Base-by-base conservation (phyloP, 176 grass and related monocot genomes). In the Areca catechu region DNA sequence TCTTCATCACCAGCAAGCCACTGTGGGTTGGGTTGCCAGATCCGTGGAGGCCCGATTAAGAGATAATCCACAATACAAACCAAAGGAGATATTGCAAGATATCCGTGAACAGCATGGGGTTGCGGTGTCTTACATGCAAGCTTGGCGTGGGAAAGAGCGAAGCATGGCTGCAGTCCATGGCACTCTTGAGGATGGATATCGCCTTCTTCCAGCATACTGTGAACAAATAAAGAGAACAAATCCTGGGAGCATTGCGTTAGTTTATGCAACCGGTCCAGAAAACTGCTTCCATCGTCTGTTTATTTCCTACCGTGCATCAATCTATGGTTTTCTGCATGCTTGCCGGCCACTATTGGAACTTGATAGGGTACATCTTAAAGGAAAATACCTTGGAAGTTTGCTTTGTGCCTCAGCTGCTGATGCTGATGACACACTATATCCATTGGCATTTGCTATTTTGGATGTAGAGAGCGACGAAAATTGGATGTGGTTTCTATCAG, bases 71-170 rank as follows among this genome's bases (percentile, higher is more conserved):
- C 93, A 83, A 56, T 85, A 82, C 74, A 97, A 97, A 62, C 93
- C 93, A 7, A 97, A 97, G 76, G 93, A 97, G 53, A 97, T 97
- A 74, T 72, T 97, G 80, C 92, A 97, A 68, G 92, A 88, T 72
- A 97, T 91, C 23, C 74, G 50, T 18, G 92, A 97, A 43, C 83
- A 97, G 68, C 92, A 97, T 81, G 92, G 92, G 20, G 78, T 97
- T 2, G 92, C 92, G 17, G 86, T 97, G 24, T 91, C 86, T 57
- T 97, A 97, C 65, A 97, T 97, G 93, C 93, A 97, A 62, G 93
- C 93, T 49, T 92, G 93, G 84, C 87, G 93, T 52, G 93, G 93
- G 58, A 97, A 97, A 54, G 93, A 92, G 84, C 80, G 93, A 66
- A 97, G 93, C 67, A 88, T 97, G 84, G 87, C 93, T 66, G 75